A percentile compares a stretch with the other conserved stretches of the same genome.
Evolutionary conservation across 768 basidiomycete species (phyloP).

Genomic region (Serpula lacrymans): DNA sequence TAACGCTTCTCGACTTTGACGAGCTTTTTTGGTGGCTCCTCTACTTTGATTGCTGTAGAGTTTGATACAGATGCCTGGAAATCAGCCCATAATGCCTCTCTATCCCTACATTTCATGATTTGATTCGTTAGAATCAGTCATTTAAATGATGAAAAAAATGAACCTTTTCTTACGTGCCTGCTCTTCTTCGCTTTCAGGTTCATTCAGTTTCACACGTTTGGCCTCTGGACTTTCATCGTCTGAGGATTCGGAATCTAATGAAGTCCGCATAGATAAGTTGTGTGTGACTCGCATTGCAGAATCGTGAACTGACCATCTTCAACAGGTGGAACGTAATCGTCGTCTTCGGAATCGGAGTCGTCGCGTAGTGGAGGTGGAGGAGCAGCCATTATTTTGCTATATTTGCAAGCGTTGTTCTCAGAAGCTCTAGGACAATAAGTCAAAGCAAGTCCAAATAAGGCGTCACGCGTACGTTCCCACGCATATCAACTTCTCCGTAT

Average conservation of each 20-base stretch:
- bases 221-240: slow-evolving; percentile 33
- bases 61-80: slow-evolving; percentile 63
- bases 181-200: slow-evolving; percentile 28
- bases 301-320: slow-evolving; percentile 31
- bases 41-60: slow-evolving; percentile 15
- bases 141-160: slow-evolving; percentile 7
- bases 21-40: slow-evolving; percentile 30
- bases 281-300: neutral
- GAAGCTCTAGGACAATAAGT: neutral
- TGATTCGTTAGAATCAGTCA: too few species aligned
- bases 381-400: too few species aligned
- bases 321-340: slow-evolving; percentile 58
- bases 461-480: too few species aligned
- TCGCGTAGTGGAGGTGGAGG: slow-evolving; percentile 9
- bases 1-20: slow-evolving; percentile 71
- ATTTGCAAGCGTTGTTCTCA: neutral
- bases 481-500: too few species aligned
- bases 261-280: slow-evolving; percentile 4
- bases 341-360: slow-evolving; percentile 63
- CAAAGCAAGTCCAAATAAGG: too few species aligned
- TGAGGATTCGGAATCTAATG: slow-evolving; percentile 35
- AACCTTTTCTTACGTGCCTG: slow-evolving; percentile 44
- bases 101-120: slow-evolving; percentile 38
- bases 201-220: slow-evolving; percentile 32
- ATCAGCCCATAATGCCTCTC: slow-evolving; percentile 60